phyloP scores from a whole-genome alignment of 2,329 filamentous ascomycete species.

The Colletotrichum euphorbiae region DNA sequence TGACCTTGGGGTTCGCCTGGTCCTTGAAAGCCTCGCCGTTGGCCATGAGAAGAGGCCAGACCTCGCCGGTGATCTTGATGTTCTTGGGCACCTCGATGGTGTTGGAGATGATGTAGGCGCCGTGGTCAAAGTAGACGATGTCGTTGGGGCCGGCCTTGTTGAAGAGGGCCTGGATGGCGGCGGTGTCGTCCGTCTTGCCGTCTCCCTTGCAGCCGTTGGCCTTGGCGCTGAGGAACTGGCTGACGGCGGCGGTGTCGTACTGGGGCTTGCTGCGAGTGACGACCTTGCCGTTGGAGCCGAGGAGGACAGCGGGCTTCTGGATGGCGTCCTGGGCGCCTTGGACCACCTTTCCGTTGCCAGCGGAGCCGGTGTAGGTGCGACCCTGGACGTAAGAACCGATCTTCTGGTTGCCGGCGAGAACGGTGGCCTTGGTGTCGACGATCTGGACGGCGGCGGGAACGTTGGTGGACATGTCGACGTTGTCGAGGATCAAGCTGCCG shows the following conservation, averaged over 20 bases:
- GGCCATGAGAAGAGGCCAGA: conserved; percentile 92
- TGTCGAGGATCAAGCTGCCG: conserved; percentile 87
- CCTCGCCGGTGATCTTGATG: conserved; percentile 89
- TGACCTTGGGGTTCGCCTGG: conserved; percentile 79
- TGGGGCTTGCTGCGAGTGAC: conserved; percentile 91
- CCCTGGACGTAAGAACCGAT: conserved; percentile 84
- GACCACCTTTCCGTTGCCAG: conserved; percentile 59
- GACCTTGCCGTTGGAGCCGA: conserved; percentile 72
- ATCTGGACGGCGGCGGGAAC: conserved; percentile 75
- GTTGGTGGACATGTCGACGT: conserved; percentile 82
- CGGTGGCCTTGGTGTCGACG: conserved; percentile 63
- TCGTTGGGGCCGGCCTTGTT: conserved; percentile 72
- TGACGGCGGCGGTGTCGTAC: conserved; percentile 76
- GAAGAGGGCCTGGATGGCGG: conserved; percentile 82
- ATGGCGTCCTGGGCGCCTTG: conserved; percentile 69
- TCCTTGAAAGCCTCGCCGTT: conserved; percentile 80
- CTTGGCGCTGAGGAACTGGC: conserved; percentile 86
- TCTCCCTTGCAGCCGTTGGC: conserved; percentile 87
- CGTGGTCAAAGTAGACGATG: conserved; percentile 81
- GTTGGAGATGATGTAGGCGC: conserved; percentile 76
- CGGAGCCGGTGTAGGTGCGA: conserved; percentile 70
- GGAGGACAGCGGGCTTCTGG: conserved; percentile 74
- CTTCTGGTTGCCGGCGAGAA: conserved; percentile 77
- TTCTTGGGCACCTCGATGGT: conserved; percentile 81
- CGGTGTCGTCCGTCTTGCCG: conserved; percentile 87